A percentile compares a stretch with the other conserved stretches of the same genome.
phyloP scores from a whole-genome alignment of 176 grass and related monocot species.

The Puccinellia tenuiflora region DNA sequence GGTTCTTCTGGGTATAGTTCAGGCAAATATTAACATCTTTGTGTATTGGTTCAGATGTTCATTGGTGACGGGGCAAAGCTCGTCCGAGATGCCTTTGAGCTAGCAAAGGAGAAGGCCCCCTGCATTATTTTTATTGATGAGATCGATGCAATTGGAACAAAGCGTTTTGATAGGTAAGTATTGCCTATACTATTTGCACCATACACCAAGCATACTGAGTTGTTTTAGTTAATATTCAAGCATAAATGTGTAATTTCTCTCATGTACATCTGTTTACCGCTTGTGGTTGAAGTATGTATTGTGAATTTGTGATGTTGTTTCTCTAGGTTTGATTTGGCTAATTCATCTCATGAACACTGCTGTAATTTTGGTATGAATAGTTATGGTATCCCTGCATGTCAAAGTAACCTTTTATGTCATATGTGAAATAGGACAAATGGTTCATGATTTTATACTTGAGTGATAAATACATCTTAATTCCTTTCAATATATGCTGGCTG shows the following conservation, averaged over 20 bases:
- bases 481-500: background rate
- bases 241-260: background rate
- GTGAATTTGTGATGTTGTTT: background rate
- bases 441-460: background rate
- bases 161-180: slow-evolving; percentile 67
- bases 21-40: background rate
- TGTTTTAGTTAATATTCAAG: background rate
- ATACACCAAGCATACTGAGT: background rate
- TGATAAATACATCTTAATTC: background rate
- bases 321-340: background rate
- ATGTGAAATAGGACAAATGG: background rate
- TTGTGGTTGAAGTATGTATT: background rate
- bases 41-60: slow-evolving; percentile 53
- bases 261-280: background rate
- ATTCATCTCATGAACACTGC: background rate
- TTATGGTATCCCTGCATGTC: background rate
- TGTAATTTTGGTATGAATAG: background rate
- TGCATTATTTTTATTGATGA: slow-evolving; percentile 91
- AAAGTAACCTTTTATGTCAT: background rate
- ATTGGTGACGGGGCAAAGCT: slow-evolving; percentile 80
- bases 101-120: slow-evolving; percentile 77
- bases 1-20: background rate
- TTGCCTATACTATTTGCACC: background rate
- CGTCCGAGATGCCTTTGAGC: slow-evolving; percentile 76
- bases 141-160: slow-evolving; percentile 87